Conservation (phyloP, 179 eudicot species). For the Beta macrorhiza region DNA sequence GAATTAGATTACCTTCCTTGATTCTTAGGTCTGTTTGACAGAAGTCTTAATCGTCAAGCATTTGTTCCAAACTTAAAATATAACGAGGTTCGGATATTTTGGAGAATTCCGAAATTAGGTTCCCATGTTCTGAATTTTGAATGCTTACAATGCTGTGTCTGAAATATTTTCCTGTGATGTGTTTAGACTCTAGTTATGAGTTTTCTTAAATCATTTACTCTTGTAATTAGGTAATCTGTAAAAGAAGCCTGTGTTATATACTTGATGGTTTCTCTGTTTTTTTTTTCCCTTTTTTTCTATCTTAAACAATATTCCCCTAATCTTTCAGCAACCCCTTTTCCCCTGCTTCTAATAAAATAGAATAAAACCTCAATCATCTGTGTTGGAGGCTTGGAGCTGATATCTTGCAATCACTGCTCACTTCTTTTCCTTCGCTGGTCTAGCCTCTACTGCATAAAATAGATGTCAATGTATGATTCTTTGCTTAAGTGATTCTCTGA, state of each 20-base stretch:
- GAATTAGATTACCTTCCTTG: not conserved
- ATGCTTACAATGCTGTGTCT: not conserved
- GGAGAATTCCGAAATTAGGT: not conserved
- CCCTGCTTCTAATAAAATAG: not conserved
- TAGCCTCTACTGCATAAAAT: not conserved
- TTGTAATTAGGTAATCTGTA: not conserved
- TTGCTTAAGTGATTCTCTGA: not conserved
- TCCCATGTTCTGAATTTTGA: not conserved
- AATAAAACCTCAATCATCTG: not conserved
- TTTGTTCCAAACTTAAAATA: not conserved
- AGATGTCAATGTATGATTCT: not conserved
- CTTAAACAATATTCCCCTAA: not conserved
- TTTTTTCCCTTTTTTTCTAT: not conserved
- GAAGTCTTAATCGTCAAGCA: not conserved
- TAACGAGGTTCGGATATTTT: not conserved
- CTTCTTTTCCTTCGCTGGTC: not conserved
- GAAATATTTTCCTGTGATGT: not conserved
- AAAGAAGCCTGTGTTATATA: not conserved
- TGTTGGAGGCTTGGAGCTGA: not conserved
- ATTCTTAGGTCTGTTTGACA: not conserved
- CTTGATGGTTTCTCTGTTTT: not conserved
- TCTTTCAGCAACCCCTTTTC: not conserved
- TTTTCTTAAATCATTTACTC: not conserved
- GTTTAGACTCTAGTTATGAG: not conserved
- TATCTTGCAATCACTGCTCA: not conserved